Conservation (phyloP, 164 flowering plant species). For the Stephania japonica region DNA sequence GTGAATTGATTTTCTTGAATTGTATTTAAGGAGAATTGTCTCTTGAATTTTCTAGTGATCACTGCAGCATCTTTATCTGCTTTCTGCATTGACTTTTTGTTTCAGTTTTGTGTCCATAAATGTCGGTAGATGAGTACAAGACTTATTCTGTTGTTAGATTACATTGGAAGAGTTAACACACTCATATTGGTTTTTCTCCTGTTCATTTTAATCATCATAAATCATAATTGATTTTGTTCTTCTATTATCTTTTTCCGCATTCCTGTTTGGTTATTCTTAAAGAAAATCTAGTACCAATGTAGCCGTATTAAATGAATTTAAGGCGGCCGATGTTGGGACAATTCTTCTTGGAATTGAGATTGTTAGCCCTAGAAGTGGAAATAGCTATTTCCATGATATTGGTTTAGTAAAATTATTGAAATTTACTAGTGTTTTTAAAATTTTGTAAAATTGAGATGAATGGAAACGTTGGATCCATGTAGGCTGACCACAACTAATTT, state of each 20-base stretch:
- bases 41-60: background rate
- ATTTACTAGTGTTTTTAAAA: no score
- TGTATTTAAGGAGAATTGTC: background rate
- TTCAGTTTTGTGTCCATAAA: background rate
- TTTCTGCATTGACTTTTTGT: background rate
- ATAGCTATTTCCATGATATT: background rate
- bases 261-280: background rate
- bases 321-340: background rate
- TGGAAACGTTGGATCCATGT: no score
- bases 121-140: background rate
- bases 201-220: background rate
- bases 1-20: slow-evolving; percentile 23
- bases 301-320: background rate
- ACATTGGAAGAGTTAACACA: background rate
- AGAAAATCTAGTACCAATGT: background rate
- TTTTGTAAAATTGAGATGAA: no score
- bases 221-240: background rate
- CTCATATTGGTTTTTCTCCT: background rate
- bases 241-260: background rate
- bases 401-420: background rate
- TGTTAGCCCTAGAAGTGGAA: background rate
- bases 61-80: no score
- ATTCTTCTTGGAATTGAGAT: background rate
- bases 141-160: background rate
- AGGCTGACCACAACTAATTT: no score